phyloP scores from a whole-genome alignment of 768 basidiomycete species.

The Tylopilus balloui region DNA sequence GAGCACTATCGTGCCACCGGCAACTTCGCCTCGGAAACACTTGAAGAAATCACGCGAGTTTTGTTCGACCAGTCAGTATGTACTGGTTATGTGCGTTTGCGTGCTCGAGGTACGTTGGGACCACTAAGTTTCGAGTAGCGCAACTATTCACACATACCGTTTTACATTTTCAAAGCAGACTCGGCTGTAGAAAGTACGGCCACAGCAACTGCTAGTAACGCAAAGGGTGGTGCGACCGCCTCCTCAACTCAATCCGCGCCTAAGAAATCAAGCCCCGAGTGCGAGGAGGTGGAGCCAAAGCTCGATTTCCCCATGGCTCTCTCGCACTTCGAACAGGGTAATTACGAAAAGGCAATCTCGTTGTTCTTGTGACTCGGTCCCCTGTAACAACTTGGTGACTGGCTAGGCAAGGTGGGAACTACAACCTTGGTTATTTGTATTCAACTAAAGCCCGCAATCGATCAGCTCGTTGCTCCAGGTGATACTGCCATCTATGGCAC shows the following conservation, averaged over 20 bases:
- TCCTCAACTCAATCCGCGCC: slow-evolving; percentile 24
- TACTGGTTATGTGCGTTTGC: slow-evolving; percentile 86
- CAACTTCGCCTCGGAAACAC: slow-evolving; percentile 63
- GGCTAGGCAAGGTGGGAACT: slow-evolving; percentile 61
- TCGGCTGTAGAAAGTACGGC: slow-evolving; percentile 70
- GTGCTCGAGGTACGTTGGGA: slow-evolving; percentile 61
- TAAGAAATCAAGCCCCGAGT: slow-evolving; percentile 48
- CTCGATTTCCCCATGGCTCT: slow-evolving; percentile 80
- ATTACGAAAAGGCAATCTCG: slow-evolving; percentile 77
- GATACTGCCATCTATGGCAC: slow-evolving; percentile 88
- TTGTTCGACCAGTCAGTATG: slow-evolving; percentile 84
- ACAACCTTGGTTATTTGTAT: not conserved
- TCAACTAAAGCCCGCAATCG: not conserved
- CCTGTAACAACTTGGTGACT: slow-evolving; percentile 65
- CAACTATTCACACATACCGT: slow-evolving; percentile 81
- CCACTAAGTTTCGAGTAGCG: slow-evolving; percentile 50
- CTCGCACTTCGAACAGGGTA: slow-evolving; percentile 62
- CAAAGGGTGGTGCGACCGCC: slow-evolving; percentile 14
- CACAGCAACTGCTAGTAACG: slow-evolving; percentile 31
- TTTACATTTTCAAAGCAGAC: slow-evolving; percentile 97
- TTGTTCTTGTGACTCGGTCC: slow-evolving; percentile 67
- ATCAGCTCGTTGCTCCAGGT: slow-evolving; percentile 61
- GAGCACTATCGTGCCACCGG: slow-evolving; percentile 72
- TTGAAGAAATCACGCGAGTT: slow-evolving; percentile 91
- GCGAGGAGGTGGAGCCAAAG: slow-evolving; percentile 68